Evolutionary conservation across 2,329 filamentous ascomycete genomes (phyloP).

Genomic region (Microsporum ferrugineum): DNA sequence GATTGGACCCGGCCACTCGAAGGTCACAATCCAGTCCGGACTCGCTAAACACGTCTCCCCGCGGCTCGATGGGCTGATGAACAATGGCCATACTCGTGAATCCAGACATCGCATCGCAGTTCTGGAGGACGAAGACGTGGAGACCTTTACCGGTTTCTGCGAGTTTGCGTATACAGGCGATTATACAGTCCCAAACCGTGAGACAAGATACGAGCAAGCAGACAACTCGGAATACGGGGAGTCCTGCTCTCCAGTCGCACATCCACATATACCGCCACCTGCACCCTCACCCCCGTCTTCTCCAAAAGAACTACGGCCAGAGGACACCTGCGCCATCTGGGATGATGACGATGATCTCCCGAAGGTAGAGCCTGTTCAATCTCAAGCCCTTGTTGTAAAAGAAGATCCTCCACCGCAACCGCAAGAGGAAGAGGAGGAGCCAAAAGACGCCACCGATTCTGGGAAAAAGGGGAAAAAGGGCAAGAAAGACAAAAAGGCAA

Average conservation of each 20-base stretch:
- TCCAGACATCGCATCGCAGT: constrained; percentile 33
- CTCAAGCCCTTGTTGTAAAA: neutral
- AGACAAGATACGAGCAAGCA: constrained; percentile 7
- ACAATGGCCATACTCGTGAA: constrained; percentile 37
- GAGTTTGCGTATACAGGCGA: constrained; percentile 42
- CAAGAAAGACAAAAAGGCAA: constrained; percentile 21
- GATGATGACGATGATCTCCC: constrained; percentile 2
- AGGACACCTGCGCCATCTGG: constrained; percentile 8
- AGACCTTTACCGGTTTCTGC: constrained; percentile 39
- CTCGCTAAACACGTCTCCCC: constrained; percentile 36
- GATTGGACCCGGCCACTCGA: constrained; percentile 36
- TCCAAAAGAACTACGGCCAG: constrained; percentile 1
- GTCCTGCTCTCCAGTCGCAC: constrained; percentile 8
- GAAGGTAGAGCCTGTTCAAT: neutral
- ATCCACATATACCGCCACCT: constrained; percentile 19
- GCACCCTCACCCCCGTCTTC: constrained; percentile 23
- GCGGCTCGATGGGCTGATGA: constrained; percentile 35
- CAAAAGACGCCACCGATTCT: constrained; percentile 17
- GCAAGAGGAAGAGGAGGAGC: constrained; percentile 8
- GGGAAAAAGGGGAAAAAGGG: constrained; percentile 23
- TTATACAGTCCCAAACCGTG: constrained; percentile 30
- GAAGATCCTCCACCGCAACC: neutral
- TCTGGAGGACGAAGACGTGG: constrained; percentile 38
- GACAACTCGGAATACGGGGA: constrained; percentile 1
- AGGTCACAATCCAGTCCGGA: constrained; percentile 37